A percentile compares a stretch with the other conserved stretches of the same genome.
These are phyloP conservation scores for Physcia stellaris DNA, from an alignment of 495 filamentous ascomycete genomes.

Conservation along the genomic window DNA sequence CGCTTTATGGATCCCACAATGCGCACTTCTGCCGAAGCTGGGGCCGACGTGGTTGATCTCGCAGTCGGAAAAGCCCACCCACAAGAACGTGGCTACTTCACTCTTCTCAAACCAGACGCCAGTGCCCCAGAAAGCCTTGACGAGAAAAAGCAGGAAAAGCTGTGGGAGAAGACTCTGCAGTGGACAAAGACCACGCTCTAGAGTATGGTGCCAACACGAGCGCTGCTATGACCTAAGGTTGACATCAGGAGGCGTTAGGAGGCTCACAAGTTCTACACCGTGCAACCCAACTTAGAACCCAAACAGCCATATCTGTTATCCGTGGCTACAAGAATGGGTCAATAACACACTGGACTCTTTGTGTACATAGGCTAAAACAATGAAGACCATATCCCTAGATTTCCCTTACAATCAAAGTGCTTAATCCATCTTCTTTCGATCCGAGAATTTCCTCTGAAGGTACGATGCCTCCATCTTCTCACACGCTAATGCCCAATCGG, in stretches of 20 bases:
- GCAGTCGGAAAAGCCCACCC: conserved; percentile 16
- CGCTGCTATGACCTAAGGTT: no score
- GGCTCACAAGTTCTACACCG: no score
- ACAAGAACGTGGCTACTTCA: conserved; percentile 27
- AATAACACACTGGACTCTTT: no score
- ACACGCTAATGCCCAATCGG: conserved; percentile 30
- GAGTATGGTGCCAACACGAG: conserved; percentile 10
- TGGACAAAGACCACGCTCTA: conserved; percentile 24
- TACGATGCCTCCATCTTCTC: conserved; percentile 22
- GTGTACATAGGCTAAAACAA: not conserved
- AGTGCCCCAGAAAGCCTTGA: conserved; percentile 27
- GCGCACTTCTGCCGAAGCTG: conserved; percentile 23
- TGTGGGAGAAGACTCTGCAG: conserved; percentile 31
- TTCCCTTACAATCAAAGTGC: not conserved
- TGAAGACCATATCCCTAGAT: not conserved
- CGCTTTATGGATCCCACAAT: conserved; percentile 22
- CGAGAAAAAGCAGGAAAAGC: conserved; percentile 24
- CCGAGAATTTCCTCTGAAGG: conserved; percentile 16
- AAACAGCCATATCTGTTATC: no score
- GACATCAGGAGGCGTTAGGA: no score
- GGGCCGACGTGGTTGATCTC: conserved; percentile 22
- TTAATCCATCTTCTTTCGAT: no score
- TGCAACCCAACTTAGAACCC: no score
- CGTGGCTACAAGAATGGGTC: no score
- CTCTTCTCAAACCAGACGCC: conserved; percentile 20